Evolutionary conservation across 2,329 filamentous ascomycete species (phyloP), one percentile per base, ranked within the genome.

Genomic region (Colletotrichum sansevieriae): DNA sequence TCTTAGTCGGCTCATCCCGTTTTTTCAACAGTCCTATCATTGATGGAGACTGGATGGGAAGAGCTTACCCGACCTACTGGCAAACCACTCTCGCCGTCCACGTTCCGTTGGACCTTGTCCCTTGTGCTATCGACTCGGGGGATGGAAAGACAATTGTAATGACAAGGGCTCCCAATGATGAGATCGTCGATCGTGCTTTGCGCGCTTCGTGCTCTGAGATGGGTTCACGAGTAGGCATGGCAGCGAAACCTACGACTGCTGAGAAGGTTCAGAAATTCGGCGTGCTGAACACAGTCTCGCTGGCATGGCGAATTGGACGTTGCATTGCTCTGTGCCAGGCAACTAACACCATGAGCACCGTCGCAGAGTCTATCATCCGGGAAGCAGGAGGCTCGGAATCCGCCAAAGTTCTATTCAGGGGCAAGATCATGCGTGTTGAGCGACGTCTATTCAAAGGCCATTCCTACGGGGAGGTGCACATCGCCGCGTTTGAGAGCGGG

Each of bases 331-430:
- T 61, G 8, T 70, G 67, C 20, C 63, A 29, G 20, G 63, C 57
- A 8, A 70, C 74, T 4, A 88, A 87, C 66, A 82, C 81, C 5
- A 76, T 88, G 1, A 84, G 85, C 15, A 83, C 77, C 12, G 85
- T 90, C 2, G 87, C 87, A 1, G 86, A 90, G 76, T 81, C 81
- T 3, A 89, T 90, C 68, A 82, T 90, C 15, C 80, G 84, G 0
- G 87, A 89, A 74, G 86, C 85, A 35, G 88, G 88, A 4, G 88
- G 88, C 0, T 72, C 78, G 0, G 79, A 79, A 4, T 82, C 83
- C 0, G 88, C 86, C 1, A 85, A 82, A 69, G 83, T 90, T 9
- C 73, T 91, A n/a, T 90, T 87, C 79, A 83, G 86, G 65, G 89
- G 89, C 33, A 91, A 91, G 78, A 90, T 91, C 71, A 77, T 83